Conservation (phyloP, 768 basidiomycete genomes). For the Cystofilobasidium bisporidii region DNA sequence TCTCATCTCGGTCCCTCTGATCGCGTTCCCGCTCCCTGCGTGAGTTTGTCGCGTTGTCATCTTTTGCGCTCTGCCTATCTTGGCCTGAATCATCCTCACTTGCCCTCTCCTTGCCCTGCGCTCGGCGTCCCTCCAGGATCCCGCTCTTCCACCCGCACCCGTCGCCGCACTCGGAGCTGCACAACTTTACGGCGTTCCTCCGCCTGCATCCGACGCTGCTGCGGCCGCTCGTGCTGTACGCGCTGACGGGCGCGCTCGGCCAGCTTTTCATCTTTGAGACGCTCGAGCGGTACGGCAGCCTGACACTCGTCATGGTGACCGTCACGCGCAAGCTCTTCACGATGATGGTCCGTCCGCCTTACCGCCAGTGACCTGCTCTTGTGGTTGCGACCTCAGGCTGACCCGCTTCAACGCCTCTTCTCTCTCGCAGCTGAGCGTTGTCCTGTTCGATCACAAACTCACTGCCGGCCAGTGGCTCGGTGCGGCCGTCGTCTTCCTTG, state of each 20-base stretch:
- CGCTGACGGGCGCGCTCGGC: constrained; percentile 81
- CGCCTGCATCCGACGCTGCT: constrained; percentile 64
- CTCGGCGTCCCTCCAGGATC: no score
- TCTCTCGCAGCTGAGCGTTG: constrained; percentile 54
- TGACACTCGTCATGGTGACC: constrained; percentile 61
- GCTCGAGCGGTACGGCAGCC: constrained; percentile 39
- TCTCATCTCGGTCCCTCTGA: constrained; percentile 57
- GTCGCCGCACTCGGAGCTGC: constrained; percentile 31
- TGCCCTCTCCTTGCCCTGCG: no score
- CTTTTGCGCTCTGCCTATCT: constrained; percentile 26
- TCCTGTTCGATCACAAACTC: constrained; percentile 80
- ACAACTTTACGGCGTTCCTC: constrained; percentile 60
- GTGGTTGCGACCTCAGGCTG: background rate
- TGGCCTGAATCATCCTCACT: no score
- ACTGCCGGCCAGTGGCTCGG: constrained; percentile 83
- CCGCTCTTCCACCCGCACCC: constrained; percentile 23
- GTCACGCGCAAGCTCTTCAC: constrained; percentile 95
- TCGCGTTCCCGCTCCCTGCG: constrained; percentile 42
- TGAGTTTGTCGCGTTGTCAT: constrained; percentile 37
- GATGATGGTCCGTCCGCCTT: constrained; percentile 54
- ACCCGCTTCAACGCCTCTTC: background rate
- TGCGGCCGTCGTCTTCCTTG: constrained; percentile 85
- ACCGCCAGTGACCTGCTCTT: background rate
- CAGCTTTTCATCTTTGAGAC: constrained; percentile 98
- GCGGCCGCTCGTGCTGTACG: constrained; percentile 67